Evolutionary conservation across 1,139 yeast species (phyloP), one percentile per base, ranked within the genome.

Genomic region (Ogataea hybrid): DNA sequence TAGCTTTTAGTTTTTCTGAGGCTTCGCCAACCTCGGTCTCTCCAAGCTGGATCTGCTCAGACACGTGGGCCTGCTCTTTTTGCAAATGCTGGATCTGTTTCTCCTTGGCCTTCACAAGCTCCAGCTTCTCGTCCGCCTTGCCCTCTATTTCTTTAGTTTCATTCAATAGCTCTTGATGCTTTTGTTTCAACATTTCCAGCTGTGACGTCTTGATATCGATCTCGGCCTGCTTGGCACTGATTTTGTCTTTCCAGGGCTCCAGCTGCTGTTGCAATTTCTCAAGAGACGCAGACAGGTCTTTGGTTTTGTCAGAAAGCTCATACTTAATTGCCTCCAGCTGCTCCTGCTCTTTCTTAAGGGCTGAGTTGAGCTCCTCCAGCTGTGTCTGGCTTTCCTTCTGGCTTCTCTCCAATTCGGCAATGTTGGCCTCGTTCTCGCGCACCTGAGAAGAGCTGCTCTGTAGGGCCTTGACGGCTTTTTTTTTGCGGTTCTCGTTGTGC

Each of bases 161-260:
- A 14, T 64, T 63, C 4, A 70, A 67, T 2, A 73, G 64, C 14
- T 68, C 69, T 1, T 62, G 60, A 36, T 71, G 68, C 50, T 80
- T 77, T 27, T 73, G 76, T 25, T 67, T 62, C 11, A 85, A 59
- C 63, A 88, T 71, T 32, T 79, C 79, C 14, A 86, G 73, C 46
- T 83, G 80, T 8, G 90, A 79, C 42, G 77, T 72, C 1, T 82
- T 77, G 29, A 87, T 73, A 39, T 80, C 77, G 8, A 86, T 75
- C 33, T 80, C 79, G 21, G 87, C 77, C 48, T 79, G 81, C 45
- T 83, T 84, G 20, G 75, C 74, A 46, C 79, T 81, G 29, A 89
- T 68, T 51, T 80, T 75, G 27, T 75, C 81, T 47, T 79, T 80
- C 94, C 95, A 89, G 0, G 98, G 98, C 49, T 86, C 92, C 7